Percentiles rank a stretch among this genome's conserved stretches.
Evolutionary conservation across 768 basidiomycete genomes (phyloP).

Genomic region (Tricholoma sp.): DNA sequence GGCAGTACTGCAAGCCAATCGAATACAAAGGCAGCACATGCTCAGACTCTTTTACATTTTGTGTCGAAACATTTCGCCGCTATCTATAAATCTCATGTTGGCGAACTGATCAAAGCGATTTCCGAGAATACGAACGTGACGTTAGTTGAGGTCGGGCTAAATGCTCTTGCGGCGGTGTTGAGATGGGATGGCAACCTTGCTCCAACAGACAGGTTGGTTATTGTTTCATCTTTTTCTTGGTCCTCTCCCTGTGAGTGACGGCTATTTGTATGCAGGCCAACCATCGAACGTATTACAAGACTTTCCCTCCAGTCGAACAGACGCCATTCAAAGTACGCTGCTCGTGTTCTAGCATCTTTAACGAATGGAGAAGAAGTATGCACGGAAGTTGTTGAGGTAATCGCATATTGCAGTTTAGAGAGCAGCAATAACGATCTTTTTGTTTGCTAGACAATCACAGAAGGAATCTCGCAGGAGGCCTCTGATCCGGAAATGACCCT

Average conservation of each 20-base stretch:
- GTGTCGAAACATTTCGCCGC: conserved; percentile 74
- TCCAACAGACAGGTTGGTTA: conserved; percentile 62
- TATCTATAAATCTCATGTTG: conserved; percentile 68
- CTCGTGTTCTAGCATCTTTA: conserved; percentile 61
- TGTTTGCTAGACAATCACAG: conserved; percentile 49
- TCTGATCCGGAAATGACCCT: conserved; percentile 44
- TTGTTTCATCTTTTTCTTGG: neutral
- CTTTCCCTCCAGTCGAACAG: conserved; percentile 55
- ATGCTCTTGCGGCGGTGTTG: conserved; percentile 68
- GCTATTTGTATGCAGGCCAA: conserved; percentile 40
- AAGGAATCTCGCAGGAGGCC: conserved; percentile 38
- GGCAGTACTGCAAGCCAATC: conserved; percentile 31
- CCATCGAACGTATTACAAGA: conserved; percentile 56
- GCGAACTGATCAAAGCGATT: conserved; percentile 71
- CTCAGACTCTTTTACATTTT: conserved; percentile 47
- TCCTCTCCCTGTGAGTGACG: neutral
- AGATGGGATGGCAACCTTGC: conserved; percentile 53
- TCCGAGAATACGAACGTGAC: conserved; percentile 53
- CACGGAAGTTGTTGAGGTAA: conserved; percentile 59
- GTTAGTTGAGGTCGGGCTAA: conserved; percentile 64
- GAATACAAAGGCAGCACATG: conserved; percentile 37
- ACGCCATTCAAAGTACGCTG: conserved; percentile 81
- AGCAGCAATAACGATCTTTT: neutral
- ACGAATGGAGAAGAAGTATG: conserved; percentile 49
- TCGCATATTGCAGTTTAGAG: conserved; percentile 11